Evolutionary conservation across 2,329 filamentous ascomycete species (phyloP), one percentile per base, ranked within the genome.

Genomic region (Nigrospora sphaerica): DNA sequence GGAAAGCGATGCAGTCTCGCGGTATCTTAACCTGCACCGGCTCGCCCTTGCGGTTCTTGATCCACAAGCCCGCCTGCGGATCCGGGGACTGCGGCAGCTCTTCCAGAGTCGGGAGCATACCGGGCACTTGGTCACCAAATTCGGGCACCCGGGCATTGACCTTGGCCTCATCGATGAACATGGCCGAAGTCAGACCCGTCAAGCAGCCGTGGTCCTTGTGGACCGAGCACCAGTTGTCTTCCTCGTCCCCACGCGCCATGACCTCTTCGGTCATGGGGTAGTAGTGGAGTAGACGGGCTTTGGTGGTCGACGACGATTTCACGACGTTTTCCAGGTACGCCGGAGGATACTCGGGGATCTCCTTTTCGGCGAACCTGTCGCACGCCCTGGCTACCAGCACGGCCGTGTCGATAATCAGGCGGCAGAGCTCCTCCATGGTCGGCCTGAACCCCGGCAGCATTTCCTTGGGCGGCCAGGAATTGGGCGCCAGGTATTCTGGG

Each of bases 21-120:
- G 92, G 93, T 53, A 98, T 96, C 61, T 84, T 83, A 55, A 97
- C 89, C 66, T 97, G 93, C n/a, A 91, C 85, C 1, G 87, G 85
- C 49, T 85, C 73, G 2, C 88, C 90, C 0, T 82, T 80, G 39
- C 93, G 84, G 31, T 90, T 92, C 63, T 86, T 86, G 68, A 97
- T 95, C 71, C 96, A 97, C n/a, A 98, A 72, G 0, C 93, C 93
- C 0, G 92, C 87, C 12, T 79, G 78, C 4, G 90, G 82, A 60
- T 97, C 91, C 0, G 93, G 92, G 3, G 88, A 90, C 0, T 74
- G 61, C 1, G 81, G 63, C 0, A 96, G 78, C 67, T 96, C 92
- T 0, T 76, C 69, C 1, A 95, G 74, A 0, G 77, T 72, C 2
- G 75, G 54, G 10, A 71, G 64, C 3, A 71, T 62, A 34, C 52